Base-by-base conservation (phyloP, 208 protist genomes). In the Leishmania amazonensis region DNA sequence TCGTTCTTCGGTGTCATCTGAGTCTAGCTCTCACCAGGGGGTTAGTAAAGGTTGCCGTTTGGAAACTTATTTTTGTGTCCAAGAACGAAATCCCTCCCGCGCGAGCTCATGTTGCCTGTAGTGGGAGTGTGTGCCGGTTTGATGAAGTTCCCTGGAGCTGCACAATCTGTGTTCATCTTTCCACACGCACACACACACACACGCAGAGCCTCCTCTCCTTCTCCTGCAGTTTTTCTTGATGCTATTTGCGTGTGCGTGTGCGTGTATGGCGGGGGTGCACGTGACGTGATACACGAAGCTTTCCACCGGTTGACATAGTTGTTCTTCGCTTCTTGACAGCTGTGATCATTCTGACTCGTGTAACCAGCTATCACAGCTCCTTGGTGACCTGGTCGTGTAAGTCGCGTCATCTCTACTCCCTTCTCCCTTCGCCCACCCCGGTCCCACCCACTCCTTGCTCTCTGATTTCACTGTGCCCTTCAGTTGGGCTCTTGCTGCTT, bases 1-100 rank as follows among this genome's bases (percentile, higher is more conserved):
- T 60, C 8, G 83, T 54, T 54, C 65, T 86, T 38, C n/a, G n/a
- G 0, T 67, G 60, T 67, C n/a, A 31, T 31, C 24, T 19, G 11
- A 3, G n/a, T 38, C n/a, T 38, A 1, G n/a, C 60, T 67, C n/a
- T 17, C 11, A 67, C 28, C 11, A 8, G n/a, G 60, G 13, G n/a
- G 51, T 11, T 38, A 40, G 24, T 19, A 38, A 67, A 6, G n/a
- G n/a, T 13, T 19, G n/a, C 51, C 51, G 17, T 54, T 5, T 3
- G 51, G 21, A 54, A 6, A 11, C 15, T 35, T 35, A 6, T 21
- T 5, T 54, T 54, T 11, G 51, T 19, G 3, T 54, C 24, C 1
- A 62, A n/a, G 11, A 58, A n/a, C 31, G 31, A 62, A 62, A 31
- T 17, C n/a, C 9, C 19, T 19, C 19, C n/a, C n/a, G 4, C 0